These are phyloP conservation scores for Capsicum baccatum DNA, from an alignment of 257 asterid species.

Conservation along the genomic window DNA sequence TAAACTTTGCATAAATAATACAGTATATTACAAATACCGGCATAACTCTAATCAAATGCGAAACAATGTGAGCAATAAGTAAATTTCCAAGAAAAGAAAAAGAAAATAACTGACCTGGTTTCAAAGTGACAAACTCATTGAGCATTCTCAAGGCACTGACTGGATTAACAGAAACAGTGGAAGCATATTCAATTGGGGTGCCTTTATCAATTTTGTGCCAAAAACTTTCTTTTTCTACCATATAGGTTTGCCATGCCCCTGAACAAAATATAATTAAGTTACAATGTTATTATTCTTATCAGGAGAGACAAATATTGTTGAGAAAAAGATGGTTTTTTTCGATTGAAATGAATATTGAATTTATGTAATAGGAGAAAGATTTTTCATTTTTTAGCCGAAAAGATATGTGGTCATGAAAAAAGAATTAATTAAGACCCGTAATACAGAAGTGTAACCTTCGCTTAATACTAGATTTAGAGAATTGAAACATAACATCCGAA, in stretches of 20 bases:
- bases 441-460: too few relatives aligned
- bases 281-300: background rate
- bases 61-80: background rate
- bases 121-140: slow-evolving; percentile 77
- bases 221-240: slow-evolving; percentile 69
- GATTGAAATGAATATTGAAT: too few relatives aligned
- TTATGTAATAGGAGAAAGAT: too few relatives aligned
- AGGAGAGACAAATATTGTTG: background rate
- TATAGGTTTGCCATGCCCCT: slow-evolving; percentile 97
- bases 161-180: slow-evolving; percentile 85
- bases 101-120: slow-evolving; percentile 48
- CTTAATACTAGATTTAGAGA: too few relatives aligned
- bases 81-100: background rate
- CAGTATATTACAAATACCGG: too few relatives aligned
- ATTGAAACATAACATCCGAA: too few relatives aligned
- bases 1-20: too few relatives aligned
- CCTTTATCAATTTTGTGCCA: slow-evolving; percentile 83
- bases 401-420: too few relatives aligned
- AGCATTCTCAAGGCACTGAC: slow-evolving; percentile 90
- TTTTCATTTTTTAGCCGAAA: too few relatives aligned
- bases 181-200: slow-evolving; percentile 82
- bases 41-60: too few relatives aligned
- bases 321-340: too few relatives aligned
- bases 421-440: too few relatives aligned
- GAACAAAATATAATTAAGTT: background rate